Conservation (phyloP, 179 eudicot species). For the Heliamphora pulchella region DNA sequence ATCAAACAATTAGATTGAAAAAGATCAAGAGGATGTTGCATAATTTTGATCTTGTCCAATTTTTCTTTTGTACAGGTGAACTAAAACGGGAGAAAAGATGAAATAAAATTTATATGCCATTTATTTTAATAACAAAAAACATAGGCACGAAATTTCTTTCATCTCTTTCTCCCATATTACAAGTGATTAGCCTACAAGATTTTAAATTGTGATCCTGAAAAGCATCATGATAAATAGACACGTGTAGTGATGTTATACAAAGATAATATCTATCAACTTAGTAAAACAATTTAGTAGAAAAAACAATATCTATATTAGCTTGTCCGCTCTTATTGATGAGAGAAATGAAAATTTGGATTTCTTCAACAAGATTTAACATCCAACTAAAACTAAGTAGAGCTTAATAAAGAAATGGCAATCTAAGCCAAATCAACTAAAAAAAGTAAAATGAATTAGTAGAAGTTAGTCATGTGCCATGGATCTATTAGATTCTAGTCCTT, state of each 20-base stretch:
- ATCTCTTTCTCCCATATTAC: neutral
- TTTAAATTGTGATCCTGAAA: neutral
- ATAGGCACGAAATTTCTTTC: neutral
- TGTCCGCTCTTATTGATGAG: neutral
- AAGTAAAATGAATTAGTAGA: no score
- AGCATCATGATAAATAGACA: neutral
- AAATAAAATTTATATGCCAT: neutral
- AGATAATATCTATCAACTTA: neutral
- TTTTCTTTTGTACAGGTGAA: neutral
- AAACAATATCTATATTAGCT: neutral
- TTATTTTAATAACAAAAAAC: neutral
- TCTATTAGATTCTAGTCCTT: neutral
- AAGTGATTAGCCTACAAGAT: neutral
- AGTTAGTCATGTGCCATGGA: neutral
- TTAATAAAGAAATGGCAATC: no score
- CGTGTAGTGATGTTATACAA: neutral
- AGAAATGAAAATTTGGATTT: neutral
- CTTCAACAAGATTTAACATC: constrained; percentile 1
- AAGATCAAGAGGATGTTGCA: neutral
- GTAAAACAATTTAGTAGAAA: neutral
- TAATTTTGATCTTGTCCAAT: neutral
- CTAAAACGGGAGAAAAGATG: neutral
- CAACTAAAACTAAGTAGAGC: neutral
- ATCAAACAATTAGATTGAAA: neutral
- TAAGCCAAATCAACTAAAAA: no score